These are phyloP conservation scores for Rhipidocladum racemiflorum DNA, from an alignment of 176 grass and related monocot species.

Conservation along the genomic window DNA sequence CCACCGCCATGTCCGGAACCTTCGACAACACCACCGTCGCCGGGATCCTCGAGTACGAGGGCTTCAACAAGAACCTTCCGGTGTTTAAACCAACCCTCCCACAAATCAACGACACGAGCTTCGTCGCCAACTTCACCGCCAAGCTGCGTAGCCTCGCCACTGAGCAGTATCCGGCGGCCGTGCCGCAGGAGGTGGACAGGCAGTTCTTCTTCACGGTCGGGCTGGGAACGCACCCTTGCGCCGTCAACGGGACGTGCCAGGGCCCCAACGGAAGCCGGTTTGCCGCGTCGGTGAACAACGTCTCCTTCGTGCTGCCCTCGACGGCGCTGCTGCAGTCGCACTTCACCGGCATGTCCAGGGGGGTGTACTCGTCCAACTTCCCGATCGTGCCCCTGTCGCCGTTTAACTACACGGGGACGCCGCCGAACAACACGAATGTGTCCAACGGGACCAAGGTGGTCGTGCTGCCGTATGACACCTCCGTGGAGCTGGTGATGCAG, in stretches of 20 bases:
- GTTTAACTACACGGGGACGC: slow-evolving; percentile 74
- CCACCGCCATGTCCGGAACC: slow-evolving; percentile 36
- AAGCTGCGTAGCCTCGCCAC: slow-evolving; percentile 59
- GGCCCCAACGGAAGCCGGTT: slow-evolving; percentile 46
- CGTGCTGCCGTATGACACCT: slow-evolving; percentile 46
- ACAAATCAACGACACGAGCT: slow-evolving; percentile 50
- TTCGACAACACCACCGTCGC: slow-evolving; percentile 65
- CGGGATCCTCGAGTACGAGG: slow-evolving; percentile 67
- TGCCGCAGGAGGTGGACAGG: slow-evolving; percentile 41
- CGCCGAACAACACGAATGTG: slow-evolving; percentile 56
- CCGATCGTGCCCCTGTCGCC: slow-evolving; percentile 29
- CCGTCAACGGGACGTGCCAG: slow-evolving; percentile 52
- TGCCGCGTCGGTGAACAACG: slow-evolving; percentile 57
- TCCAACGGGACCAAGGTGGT: slow-evolving; percentile 58
- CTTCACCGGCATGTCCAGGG: slow-evolving; percentile 49
- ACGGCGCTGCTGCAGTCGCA: slow-evolving; percentile 67
- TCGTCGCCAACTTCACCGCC: slow-evolving; percentile 46
- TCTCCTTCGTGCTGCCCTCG: slow-evolving; percentile 57
- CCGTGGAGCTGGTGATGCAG: slow-evolving; percentile 68
- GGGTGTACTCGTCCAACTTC: slow-evolving; percentile 58
- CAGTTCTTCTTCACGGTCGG: slow-evolving; percentile 68
- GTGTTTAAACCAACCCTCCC: slow-evolving; percentile 31
- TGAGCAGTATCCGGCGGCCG: slow-evolving; percentile 39
- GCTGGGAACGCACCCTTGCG: slow-evolving; percentile 55
- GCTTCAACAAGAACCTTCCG: slow-evolving; percentile 51